phyloP scores from a whole-genome alignment of 1,284 basidiomycete genomes.

The Microbotryomycetes sp. region DNA sequence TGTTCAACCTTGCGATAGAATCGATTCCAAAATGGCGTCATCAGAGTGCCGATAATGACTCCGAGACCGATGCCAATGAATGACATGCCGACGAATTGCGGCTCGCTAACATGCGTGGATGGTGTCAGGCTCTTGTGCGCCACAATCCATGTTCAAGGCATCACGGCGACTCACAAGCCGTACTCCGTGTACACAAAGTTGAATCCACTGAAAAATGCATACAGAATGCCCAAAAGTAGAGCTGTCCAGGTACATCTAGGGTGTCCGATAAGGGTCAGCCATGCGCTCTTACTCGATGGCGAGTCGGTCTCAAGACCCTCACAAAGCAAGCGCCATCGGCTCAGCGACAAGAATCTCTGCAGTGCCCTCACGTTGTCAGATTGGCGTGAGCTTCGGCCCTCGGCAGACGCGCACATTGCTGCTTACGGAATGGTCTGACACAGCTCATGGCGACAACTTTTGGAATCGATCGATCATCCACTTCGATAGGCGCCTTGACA shows the following conservation, averaged over 20 bases:
- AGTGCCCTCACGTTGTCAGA: neutral
- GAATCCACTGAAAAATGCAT: slow-evolving; percentile 65
- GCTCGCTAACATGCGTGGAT: neutral
- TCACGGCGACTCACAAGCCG: slow-evolving; percentile 48
- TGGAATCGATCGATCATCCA: slow-evolving; percentile 46
- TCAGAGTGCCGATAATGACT: slow-evolving; percentile 52
- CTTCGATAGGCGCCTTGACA: slow-evolving; percentile 57
- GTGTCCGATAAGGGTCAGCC: too few relatives aligned
- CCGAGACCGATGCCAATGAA: slow-evolving; percentile 70
- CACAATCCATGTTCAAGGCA: too few relatives aligned
- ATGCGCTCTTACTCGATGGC: too few relatives aligned
- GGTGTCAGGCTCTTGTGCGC: neutral
- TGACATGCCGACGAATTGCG: slow-evolving; percentile 56
- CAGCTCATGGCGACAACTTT: slow-evolving; percentile 53
- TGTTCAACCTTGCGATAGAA: slow-evolving; percentile 40
- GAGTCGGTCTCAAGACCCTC: too few relatives aligned
- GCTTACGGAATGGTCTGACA: slow-evolving; percentile 66
- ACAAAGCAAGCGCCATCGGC: slow-evolving; percentile 67
- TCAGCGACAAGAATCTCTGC: slow-evolving; percentile 63
- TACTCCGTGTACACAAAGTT: slow-evolving; percentile 62
- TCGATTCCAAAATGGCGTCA: slow-evolving; percentile 62
- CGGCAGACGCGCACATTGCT: slow-evolving; percentile 5
- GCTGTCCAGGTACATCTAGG: slow-evolving; percentile 56
- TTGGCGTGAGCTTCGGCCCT: neutral
- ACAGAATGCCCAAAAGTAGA: slow-evolving; percentile 65